phyloP scores from a whole-genome alignment of 2,329 filamentous ascomycete species.

The Phaeosphaeria sp. region DNA sequence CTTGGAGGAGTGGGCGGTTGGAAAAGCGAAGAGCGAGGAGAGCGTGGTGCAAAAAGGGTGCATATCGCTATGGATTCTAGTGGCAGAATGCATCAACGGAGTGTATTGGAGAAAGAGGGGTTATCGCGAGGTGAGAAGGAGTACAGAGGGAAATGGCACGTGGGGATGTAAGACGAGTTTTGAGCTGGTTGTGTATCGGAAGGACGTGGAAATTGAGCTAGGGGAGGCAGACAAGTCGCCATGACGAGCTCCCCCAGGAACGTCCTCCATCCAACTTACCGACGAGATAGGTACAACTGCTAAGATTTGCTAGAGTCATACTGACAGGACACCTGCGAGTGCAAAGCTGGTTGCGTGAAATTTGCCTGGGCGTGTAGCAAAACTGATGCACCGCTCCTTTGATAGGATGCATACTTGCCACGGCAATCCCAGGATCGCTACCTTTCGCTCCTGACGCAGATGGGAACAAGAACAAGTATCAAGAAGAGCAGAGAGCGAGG shows the following conservation, averaged over 20 bases:
- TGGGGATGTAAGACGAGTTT: conserved; percentile 18
- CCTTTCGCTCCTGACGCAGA: too few species aligned
- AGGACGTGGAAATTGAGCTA: neutral
- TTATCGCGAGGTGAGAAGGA: conserved; percentile 24
- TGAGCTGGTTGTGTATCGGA: neutral
- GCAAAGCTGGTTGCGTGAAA: too few species aligned
- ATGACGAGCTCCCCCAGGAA: neutral
- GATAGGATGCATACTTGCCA: too few species aligned
- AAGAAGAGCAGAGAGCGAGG: neutral
- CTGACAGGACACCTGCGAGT: too few species aligned
- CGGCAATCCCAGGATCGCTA: too few species aligned
- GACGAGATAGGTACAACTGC: too few species aligned
- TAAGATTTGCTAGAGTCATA: too few species aligned
- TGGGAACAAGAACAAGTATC: neutral
- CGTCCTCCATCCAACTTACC: neutral
- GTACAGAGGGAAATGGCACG: conserved; percentile 7
- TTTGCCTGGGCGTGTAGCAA: too few species aligned
- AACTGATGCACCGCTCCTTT: too few species aligned
- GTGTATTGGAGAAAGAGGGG: conserved; percentile 37
- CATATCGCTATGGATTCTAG: conserved; percentile 30
- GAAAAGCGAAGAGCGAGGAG: neutral
- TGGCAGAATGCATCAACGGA: conserved; percentile 32
- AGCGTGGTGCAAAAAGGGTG: conserved; percentile 1
- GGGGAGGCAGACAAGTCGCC: neutral
- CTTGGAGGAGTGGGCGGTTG: conserved; percentile 19